phyloP scores from a whole-genome alignment of 2,329 filamentous ascomycete species.

The Fusarium xyrophilum region DNA sequence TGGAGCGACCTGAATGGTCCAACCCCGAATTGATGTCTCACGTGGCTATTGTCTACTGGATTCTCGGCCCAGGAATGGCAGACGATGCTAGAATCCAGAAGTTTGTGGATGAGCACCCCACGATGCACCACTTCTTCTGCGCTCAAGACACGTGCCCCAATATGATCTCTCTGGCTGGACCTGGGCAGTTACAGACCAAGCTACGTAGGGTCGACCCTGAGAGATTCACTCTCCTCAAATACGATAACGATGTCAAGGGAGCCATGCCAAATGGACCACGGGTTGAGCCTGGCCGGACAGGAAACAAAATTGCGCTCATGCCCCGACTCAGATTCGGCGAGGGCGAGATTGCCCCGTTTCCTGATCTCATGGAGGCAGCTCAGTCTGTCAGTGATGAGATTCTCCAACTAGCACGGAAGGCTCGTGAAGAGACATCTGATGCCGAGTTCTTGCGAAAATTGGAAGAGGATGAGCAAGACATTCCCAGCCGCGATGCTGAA shows the following conservation, averaged over 20 bases:
- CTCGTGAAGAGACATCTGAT: conserved; percentile 51
- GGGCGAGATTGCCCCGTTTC: conserved; percentile 53
- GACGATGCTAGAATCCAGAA: conserved; percentile 67
- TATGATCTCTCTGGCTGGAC: conserved; percentile 72
- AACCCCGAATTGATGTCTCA: conserved; percentile 69
- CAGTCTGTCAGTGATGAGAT: conserved; percentile 52
- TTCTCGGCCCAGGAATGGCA: conserved; percentile 73
- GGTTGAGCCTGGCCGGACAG: conserved; percentile 52
- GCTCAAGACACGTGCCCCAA: conserved; percentile 78
- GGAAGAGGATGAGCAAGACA: conserved; percentile 62
- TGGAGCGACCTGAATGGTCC: conserved; percentile 76
- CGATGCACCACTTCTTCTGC: conserved; percentile 78
- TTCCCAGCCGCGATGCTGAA: conserved; percentile 79
- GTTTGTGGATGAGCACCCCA: conserved; percentile 70
- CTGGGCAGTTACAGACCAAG: conserved; percentile 70
- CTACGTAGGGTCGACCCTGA: conserved; percentile 75
- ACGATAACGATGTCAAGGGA: conserved; percentile 58
- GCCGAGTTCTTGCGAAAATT: conserved; percentile 58
- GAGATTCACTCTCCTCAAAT: conserved; percentile 74
- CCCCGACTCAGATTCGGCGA: conserved; percentile 56
- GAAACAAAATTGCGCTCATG: conserved; percentile 56
- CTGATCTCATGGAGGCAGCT: conserved; percentile 56
- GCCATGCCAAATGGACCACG: conserved; percentile 36
- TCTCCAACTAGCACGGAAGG: conserved; percentile 59
- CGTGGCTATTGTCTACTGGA: conserved; percentile 78